A percentile compares a stretch with the other conserved stretches of the same genome.
Conservation (phyloP, 306 rosid genomes). For the Psophocarpus tetragonolobus region DNA sequence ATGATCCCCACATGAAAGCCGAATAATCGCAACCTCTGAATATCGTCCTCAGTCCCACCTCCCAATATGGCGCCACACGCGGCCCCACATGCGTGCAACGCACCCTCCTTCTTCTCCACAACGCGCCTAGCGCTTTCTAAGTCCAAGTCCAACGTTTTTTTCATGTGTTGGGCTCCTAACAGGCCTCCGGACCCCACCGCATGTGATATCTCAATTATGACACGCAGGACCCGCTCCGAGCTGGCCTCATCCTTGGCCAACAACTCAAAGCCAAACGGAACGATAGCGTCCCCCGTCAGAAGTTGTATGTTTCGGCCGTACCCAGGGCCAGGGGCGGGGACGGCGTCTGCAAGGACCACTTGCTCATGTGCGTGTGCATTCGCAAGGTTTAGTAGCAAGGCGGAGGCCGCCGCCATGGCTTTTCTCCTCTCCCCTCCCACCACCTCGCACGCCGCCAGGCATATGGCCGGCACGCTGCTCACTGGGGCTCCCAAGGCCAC, state of each 20-base stretch:
- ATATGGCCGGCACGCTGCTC: slow-evolving; percentile 59
- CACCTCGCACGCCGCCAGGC: slow-evolving; percentile 71
- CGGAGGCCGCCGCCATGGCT: slow-evolving; percentile 72
- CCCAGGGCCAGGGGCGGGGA: slow-evolving; percentile 14
- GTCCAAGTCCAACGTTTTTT: neutral
- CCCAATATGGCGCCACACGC: slow-evolving; percentile 77
- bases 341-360: too few species aligned
- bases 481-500: slow-evolving; percentile 46
- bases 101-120: slow-evolving; percentile 51
- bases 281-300: slow-evolving; percentile 49
- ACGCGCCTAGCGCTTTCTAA: neutral
- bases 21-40: slow-evolving; percentile 45
- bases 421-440: slow-evolving; percentile 52
- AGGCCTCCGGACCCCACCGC: slow-evolving; percentile 59
- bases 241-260: slow-evolving; percentile 34
- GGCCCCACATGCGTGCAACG: slow-evolving; percentile 68
- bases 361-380: slow-evolving; percentile 49
- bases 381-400: slow-evolving; percentile 48
- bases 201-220: slow-evolving; percentile 57
- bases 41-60: slow-evolving; percentile 64
- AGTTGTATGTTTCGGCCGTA: slow-evolving; percentile 50
- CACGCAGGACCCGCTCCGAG: slow-evolving; percentile 53
- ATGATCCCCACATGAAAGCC: slow-evolving; percentile 56
- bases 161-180: slow-evolving; percentile 42
- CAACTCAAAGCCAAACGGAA: slow-evolving; percentile 57